phyloP scores from a whole-genome alignment of 331 rosid genomes.

The Phaseolus coccineus region DNA sequence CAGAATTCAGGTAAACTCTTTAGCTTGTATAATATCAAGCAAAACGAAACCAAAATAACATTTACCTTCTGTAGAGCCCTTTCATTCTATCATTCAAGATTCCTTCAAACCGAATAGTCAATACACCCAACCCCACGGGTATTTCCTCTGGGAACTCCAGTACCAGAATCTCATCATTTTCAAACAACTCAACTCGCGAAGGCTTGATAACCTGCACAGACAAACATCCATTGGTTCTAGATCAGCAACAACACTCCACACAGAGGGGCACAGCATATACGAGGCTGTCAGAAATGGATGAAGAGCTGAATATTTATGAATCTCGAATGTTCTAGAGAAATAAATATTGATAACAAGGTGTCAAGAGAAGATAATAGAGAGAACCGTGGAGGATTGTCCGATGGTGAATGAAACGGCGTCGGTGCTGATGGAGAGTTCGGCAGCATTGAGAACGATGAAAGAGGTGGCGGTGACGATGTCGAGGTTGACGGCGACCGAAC shows the following conservation, averaged over 20 bases:
- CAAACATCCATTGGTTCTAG: constrained; percentile 32
- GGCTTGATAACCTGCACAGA: constrained; percentile 70
- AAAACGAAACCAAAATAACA: neutral
- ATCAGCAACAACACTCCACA: constrained; percentile 32
- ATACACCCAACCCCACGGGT: constrained; percentile 68
- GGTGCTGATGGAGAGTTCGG: constrained; percentile 57
- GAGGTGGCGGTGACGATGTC: constrained; percentile 67
- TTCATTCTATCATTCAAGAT: constrained; percentile 87
- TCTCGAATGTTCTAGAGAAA: neutral
- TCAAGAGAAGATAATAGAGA: neutral
- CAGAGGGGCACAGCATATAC: neutral
- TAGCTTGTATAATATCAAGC: neutral
- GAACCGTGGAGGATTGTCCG: constrained; percentile 61
- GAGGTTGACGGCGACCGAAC: constrained; percentile 65
- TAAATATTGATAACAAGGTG: neutral
- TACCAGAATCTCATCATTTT: constrained; percentile 75
- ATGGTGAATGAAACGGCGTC: constrained; percentile 54
- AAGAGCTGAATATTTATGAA: neutral
- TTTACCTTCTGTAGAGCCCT: constrained; percentile 84
- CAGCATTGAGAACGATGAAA: constrained; percentile 83
- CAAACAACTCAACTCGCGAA: constrained; percentile 61
- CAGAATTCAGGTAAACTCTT: constrained; percentile 6
- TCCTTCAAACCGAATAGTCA: constrained; percentile 76
- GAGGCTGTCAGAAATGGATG: constrained; percentile 6
- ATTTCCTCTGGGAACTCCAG: constrained; percentile 71